These are phyloP conservation scores for Xylaria palmicola DNA, from an alignment of 495 filamentous ascomycete species.

Conservation along the genomic window DNA sequence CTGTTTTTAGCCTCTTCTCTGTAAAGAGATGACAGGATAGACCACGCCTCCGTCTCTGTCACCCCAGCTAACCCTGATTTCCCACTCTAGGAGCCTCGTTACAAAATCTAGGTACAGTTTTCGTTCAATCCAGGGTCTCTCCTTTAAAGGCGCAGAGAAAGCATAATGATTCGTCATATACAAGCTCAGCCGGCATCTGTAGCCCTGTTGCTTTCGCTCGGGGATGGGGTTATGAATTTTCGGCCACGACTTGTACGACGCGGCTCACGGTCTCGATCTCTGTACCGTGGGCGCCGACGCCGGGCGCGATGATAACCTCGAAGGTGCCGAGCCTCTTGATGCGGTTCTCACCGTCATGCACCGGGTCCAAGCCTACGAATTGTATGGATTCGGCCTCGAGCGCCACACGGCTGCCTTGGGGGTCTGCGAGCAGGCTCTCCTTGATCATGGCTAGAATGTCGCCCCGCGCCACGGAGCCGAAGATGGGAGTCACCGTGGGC, in stretches of 20 bases:
- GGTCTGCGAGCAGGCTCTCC: conserved; percentile 27
- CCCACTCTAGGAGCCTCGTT: not conserved
- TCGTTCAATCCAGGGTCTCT: too few species aligned
- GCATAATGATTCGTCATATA: too few species aligned
- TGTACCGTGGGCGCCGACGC: conserved; percentile 2
- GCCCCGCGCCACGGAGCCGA: conserved; percentile 40
- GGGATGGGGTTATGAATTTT: conserved; percentile 13
- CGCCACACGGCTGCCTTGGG: conserved; percentile 31
- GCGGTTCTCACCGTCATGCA: conserved; percentile 28
- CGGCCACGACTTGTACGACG: conserved; percentile 33
- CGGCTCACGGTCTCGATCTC: conserved; percentile 31
- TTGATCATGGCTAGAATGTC: conserved; percentile 37
- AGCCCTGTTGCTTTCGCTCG: not conserved
- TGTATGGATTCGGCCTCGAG: conserved; percentile 33
- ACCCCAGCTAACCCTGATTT: not conserved
- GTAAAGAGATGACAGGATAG: not conserved
- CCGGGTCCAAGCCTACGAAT: conserved; percentile 32
- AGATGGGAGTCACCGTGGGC: conserved; percentile 27
- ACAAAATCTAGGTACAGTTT: not conserved
- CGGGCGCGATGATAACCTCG: conserved; percentile 31
- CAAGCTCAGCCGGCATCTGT: not conserved
- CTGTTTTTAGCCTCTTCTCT: not conserved
- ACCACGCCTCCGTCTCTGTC: not conserved
- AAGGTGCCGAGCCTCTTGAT: conserved; percentile 43
- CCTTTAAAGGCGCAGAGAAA: too few species aligned